These are phyloP conservation scores for Penicillium sumatraense DNA, from an alignment of 2,329 filamentous ascomycete species.

Conservation along the genomic window DNA sequence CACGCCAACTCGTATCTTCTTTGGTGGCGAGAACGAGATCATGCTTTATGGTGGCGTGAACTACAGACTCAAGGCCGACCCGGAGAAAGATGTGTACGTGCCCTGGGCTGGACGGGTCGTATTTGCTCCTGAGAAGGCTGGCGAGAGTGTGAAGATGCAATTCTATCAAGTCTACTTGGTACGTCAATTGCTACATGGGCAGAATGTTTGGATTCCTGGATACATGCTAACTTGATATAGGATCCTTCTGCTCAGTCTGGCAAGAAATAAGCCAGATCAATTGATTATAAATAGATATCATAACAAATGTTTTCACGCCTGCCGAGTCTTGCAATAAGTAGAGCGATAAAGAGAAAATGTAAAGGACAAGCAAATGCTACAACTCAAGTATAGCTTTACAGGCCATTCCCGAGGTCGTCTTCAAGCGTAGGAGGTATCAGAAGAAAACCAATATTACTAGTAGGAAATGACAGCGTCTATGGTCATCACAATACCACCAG, in stretches of 20 bases:
- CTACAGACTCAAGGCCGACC: constrained; percentile 38
- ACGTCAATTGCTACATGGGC: constrained; percentile 16
- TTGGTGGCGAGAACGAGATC: constrained; percentile 38
- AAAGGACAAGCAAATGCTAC: no score
- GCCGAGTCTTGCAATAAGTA: background rate
- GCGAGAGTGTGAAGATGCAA: constrained; percentile 37
- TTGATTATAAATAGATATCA: background rate
- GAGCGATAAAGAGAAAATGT: no score
- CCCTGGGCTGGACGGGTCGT: constrained; percentile 44
- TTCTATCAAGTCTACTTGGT: constrained; percentile 49
- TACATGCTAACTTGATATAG: constrained; percentile 24
- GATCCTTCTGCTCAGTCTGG: constrained; percentile 40
- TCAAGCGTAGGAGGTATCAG: no score
- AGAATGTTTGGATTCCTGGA: background rate
- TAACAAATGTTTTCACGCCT: background rate
- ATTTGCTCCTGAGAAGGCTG: constrained; percentile 31
- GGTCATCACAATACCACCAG: no score
- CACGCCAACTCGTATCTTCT: constrained; percentile 35
- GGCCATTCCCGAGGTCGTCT: no score
- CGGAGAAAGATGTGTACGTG: constrained; percentile 38
- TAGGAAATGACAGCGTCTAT: no score
- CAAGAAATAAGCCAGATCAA: constrained; percentile 30
- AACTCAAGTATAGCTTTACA: no score
- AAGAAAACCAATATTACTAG: no score
- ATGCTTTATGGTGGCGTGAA: constrained; percentile 44